Conservation (phyloP, 495 filamentous ascomycete genomes). For the Xylaria palmicola region DNA sequence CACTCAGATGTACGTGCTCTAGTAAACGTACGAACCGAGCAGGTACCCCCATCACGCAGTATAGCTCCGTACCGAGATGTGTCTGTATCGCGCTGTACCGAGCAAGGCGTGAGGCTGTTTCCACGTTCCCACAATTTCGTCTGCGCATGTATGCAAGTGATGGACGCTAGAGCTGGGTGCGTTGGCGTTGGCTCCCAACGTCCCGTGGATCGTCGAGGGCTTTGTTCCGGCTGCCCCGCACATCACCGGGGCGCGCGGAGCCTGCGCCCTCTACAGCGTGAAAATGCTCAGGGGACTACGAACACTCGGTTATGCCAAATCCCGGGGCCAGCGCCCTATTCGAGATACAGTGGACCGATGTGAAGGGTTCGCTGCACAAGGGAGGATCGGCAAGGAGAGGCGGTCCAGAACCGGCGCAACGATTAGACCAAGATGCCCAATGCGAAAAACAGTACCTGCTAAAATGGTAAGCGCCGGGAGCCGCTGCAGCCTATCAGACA, state of each 20-base stretch:
- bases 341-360: constrained; percentile 7
- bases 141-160: not conserved
- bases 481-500: constrained; percentile 13
- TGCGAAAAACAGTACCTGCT: constrained; percentile 5
- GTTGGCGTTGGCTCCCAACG: not conserved
- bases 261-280: not conserved
- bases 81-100: not conserved
- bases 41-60: too few species aligned
- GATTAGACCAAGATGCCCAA: not conserved
- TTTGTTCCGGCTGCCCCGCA: constrained; percentile 8
- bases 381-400: constrained; percentile 6
- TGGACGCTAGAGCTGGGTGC: not conserved
- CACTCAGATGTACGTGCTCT: too few species aligned
- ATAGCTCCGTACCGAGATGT: not conserved
- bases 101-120: constrained; percentile 3
- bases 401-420: constrained; percentile 12
- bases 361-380: constrained; percentile 7
- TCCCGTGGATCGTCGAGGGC: constrained; percentile 1
- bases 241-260: not conserved
- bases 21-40: too few species aligned
- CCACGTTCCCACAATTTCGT: constrained; percentile 1
- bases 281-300: not conserved
- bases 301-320: not conserved
- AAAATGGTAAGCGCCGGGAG: constrained; percentile 13
- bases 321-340: not conserved